A percentile compares a stretch with the other conserved stretches of the same genome.
Evolutionary conservation across 345 rosid genomes (phyloP).

Genomic region (Iberis pinnata): DNA sequence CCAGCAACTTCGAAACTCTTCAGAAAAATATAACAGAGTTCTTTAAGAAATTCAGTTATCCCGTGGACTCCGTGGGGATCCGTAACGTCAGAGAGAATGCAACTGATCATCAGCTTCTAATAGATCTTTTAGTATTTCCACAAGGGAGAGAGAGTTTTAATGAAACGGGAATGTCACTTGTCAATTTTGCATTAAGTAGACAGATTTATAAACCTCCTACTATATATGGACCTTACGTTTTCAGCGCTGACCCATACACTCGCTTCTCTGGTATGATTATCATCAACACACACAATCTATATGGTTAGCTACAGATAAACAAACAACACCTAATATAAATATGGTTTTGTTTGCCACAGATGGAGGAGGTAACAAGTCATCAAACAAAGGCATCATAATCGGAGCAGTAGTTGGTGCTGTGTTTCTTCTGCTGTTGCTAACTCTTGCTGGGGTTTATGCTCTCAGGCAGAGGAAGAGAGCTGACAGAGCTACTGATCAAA

Average conservation of each 20-base stretch:
- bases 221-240: conserved; percentile 53
- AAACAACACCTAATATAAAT: too few relatives aligned
- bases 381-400: conserved; percentile 40
- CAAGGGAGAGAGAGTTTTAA: conserved; percentile 40
- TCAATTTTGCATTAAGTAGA: conserved; percentile 54
- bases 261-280: conserved; percentile 52
- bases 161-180: conserved; percentile 29
- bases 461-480: conserved; percentile 67
- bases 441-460: conserved; percentile 62
- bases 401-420: conserved; percentile 66
- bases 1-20: conserved; percentile 32
- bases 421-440: conserved; percentile 44
- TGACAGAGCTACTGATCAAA: conserved; percentile 46
- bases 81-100: conserved; percentile 49
- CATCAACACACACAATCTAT: neutral
- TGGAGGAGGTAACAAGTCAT: conserved; percentile 32
- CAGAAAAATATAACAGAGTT: conserved; percentile 22
- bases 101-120: conserved; percentile 34
- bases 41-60: conserved; percentile 36
- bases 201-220: conserved; percentile 57
- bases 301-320: neutral
- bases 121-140: conserved; percentile 54
- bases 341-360: neutral
- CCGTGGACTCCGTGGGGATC: conserved; percentile 54
- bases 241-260: conserved; percentile 31